Conservation (phyloP, 305 asterid species). For the Fraxinus sp. region DNA sequence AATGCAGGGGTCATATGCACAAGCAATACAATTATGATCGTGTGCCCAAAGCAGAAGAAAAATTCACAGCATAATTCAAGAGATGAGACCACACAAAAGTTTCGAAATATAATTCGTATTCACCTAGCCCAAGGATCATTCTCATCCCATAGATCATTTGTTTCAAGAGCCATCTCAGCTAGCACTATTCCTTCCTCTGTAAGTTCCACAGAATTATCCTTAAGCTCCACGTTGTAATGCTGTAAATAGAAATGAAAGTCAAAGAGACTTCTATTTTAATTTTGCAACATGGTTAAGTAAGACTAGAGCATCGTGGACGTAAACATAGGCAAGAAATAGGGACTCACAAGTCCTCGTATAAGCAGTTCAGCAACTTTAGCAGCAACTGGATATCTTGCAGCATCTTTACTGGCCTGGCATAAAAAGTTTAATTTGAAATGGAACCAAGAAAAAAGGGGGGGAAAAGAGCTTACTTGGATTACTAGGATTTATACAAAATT, state of each 20-base stretch:
- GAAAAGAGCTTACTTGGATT: not conserved
- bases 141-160: conserved; percentile 97
- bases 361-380: conserved; percentile 95
- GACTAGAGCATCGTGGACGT: not conserved
- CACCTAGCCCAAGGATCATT: conserved; percentile 99
- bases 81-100: not conserved
- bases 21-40: conserved; percentile 4
- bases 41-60: not conserved
- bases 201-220: conserved; percentile 92
- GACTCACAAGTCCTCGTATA: conserved; percentile 67
- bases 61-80: not conserved
- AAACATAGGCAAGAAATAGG: conserved; percentile 13
- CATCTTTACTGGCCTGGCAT: conserved; percentile 77
- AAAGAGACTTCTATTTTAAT: not conserved
- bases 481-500: conserved; percentile 14
- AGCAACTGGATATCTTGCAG: conserved; percentile 95
- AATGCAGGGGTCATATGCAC: not conserved
- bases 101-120: conserved; percentile 21
- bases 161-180: conserved; percentile 96
- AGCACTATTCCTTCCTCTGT: conserved; percentile 88
- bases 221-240: conserved; percentile 94
- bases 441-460: not conserved
- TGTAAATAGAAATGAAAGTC: conserved; percentile 35
- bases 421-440: conserved; percentile 20
- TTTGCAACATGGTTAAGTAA: not conserved